Evolutionary conservation across 1,139 yeast genomes (phyloP).

Genomic region (Candida anutae): DNA sequence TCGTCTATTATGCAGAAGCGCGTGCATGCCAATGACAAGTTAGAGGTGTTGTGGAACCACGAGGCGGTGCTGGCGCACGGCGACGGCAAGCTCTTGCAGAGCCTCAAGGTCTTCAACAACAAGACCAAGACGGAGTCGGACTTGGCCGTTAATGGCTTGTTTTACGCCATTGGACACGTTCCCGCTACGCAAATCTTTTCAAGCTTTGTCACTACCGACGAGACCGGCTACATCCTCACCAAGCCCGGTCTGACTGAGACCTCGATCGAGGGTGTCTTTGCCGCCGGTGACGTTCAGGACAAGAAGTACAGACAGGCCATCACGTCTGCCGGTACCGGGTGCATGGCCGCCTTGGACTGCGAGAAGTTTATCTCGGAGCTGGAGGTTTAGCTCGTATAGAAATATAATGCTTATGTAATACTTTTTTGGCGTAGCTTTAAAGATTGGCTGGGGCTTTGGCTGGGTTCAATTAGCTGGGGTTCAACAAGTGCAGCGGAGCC

Average conservation of each 20-base stretch:
- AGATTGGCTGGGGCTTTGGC: background rate
- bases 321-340: conserved; percentile 98
- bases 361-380: conserved; percentile 74
- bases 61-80: conserved; percentile 87
- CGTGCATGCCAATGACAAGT: conserved; percentile 72
- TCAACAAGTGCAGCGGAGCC: too few relatives aligned
- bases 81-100: conserved; percentile 68
- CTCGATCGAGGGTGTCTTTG: conserved; percentile 86
- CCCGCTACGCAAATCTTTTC: conserved; percentile 86
- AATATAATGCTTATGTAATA: conserved; percentile 1
- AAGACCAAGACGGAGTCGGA: conserved; percentile 63
- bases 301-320: conserved; percentile 96
- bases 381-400: conserved; percentile 27
- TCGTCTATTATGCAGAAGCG: conserved; percentile 96
- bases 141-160: conserved; percentile 79
- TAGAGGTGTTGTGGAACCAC: conserved; percentile 84
- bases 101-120: conserved; percentile 59
- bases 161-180: conserved; percentile 95
- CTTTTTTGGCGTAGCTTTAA: background rate
- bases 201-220: conserved; percentile 78
- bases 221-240: conserved; percentile 79
- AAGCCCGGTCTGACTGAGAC: conserved; percentile 84
- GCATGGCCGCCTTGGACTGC: conserved; percentile 98
- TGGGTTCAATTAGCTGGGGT: too few relatives aligned
- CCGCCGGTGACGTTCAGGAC: conserved; percentile 99